phyloP scores from a whole-genome alignment of 2,329 filamentous ascomycete genomes.

The Fusarium sp. region DNA sequence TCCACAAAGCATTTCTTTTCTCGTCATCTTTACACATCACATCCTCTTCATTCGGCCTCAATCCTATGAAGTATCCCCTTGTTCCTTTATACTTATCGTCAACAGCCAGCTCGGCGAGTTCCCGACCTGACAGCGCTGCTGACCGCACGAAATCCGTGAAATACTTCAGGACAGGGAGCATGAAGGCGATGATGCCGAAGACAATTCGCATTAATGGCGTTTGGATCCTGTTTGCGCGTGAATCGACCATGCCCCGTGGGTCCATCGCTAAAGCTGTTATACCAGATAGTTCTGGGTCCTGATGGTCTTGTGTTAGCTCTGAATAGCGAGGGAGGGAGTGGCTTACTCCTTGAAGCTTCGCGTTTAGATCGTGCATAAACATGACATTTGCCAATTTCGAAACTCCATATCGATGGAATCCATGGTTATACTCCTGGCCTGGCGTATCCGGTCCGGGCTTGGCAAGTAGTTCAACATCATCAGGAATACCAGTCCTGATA shows the following conservation, averaged over 20 bases:
- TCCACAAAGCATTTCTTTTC: slow-evolving; percentile 23
- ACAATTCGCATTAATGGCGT: slow-evolving; percentile 8
- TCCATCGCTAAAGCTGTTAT: slow-evolving; percentile 45
- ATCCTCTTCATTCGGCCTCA: neutral
- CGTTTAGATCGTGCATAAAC: slow-evolving; percentile 47
- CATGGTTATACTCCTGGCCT: slow-evolving; percentile 37
- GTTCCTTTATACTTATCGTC: slow-evolving; percentile 1
- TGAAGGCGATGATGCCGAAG: neutral
- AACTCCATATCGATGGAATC: slow-evolving; percentile 44
- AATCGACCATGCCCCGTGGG: slow-evolving; percentile 43
- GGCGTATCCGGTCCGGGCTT: slow-evolving; percentile 15
- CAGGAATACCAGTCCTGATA: slow-evolving; percentile 24
- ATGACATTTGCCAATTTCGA: slow-evolving; percentile 45
- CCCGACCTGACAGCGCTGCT: slow-evolving; percentile 29
- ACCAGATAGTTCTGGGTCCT: slow-evolving; percentile 35
- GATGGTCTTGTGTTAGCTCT: neutral
- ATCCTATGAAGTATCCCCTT: slow-evolving; percentile 31
- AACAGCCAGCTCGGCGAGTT: slow-evolving; percentile 34
- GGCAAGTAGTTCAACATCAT: slow-evolving; percentile 7
- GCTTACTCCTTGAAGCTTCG: slow-evolving; percentile 26
- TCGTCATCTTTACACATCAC: slow-evolving; percentile 5
- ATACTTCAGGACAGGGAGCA: slow-evolving; percentile 20
- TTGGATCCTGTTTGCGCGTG: slow-evolving; percentile 34
- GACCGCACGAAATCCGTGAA: slow-evolving; percentile 27
- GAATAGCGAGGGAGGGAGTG: accelerated